phyloP scores from a whole-genome alignment of 805 yeast species.

The Maudiozyma saulgeensis region DNA sequence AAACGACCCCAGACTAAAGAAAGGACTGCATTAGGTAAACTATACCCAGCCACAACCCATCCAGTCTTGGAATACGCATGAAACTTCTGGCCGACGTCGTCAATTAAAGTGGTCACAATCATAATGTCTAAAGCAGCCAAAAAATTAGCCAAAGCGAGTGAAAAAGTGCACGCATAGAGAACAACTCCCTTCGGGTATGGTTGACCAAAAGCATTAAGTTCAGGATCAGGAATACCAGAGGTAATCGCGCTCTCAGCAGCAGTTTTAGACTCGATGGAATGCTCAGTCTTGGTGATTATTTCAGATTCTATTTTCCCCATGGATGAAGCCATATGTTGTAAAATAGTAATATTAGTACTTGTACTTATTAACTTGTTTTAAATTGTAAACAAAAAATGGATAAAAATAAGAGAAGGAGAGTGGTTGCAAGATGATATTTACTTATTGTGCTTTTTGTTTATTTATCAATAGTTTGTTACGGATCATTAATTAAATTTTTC shows the following conservation, averaged over 20 bases:
- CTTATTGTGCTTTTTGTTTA: too few relatives aligned
- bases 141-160: slow-evolving; percentile 20
- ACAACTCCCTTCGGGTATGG: slow-evolving; percentile 7
- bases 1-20: slow-evolving; percentile 51
- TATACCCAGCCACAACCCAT: slow-evolving; percentile 50
- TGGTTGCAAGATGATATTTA: too few relatives aligned
- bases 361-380: too few relatives aligned
- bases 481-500: too few relatives aligned
- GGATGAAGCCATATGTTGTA: not conserved
- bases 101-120: slow-evolving; percentile 44
- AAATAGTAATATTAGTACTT: too few relatives aligned
- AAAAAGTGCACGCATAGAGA: slow-evolving; percentile 7
- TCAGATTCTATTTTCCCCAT: not conserved
- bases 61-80: slow-evolving; percentile 42
- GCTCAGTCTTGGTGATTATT: not conserved
- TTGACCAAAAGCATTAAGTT: slow-evolving; percentile 3
- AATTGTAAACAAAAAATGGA: too few relatives aligned
- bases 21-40: slow-evolving; percentile 44
- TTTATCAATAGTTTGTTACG: too few relatives aligned
- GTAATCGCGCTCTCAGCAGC: not conserved
- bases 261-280: not conserved
- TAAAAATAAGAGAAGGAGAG: too few relatives aligned
- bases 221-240: not conserved
- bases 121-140: slow-evolving; percentile 48
- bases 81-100: slow-evolving; percentile 42